Evolutionary conservation across 257 asterid species (phyloP).

Genomic region (Ilex aquifolium): DNA sequence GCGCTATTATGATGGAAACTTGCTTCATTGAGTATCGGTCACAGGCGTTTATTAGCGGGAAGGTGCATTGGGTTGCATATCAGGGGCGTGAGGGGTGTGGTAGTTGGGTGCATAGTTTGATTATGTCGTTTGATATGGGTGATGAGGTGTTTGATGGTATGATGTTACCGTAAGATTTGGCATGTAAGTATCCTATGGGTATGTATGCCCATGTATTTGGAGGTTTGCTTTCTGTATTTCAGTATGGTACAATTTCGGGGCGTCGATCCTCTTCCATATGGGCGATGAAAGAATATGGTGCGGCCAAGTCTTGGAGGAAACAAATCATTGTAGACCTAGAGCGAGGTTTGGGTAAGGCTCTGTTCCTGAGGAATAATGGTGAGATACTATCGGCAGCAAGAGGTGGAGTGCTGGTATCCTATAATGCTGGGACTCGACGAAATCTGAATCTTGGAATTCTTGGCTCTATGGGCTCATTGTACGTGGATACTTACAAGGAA

Average conservation of each 20-base stretch:
- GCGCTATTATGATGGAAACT: conserved; percentile 8
- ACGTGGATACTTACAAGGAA: conserved; percentile 6
- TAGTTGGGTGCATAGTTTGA: conserved; percentile 4
- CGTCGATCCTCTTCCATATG: conserved; percentile 10
- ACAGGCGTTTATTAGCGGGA: conserved; percentile 7
- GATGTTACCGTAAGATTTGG: conserved; percentile 2
- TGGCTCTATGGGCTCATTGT: not conserved
- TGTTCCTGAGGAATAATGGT: not conserved
- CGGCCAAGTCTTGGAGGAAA: conserved; percentile 10
- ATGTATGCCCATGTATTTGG: not conserved
- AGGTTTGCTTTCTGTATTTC: conserved; percentile 10
- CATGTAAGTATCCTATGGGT: not conserved
- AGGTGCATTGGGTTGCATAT: conserved; percentile 12
- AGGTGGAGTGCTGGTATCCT: not conserved
- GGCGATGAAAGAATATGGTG: conserved; percentile 19
- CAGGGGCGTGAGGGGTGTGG: conserved; percentile 1
- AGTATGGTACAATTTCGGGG: not conserved
- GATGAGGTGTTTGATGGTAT: conserved; percentile 12
- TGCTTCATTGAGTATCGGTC: conserved; percentile 13
- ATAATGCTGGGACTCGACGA: conserved; percentile 1
- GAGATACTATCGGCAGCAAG: conserved; percentile 3
- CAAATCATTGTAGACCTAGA: not conserved
- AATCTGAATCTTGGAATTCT: not conserved
- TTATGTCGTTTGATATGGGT: conserved; percentile 14
- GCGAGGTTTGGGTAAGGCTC: not conserved